phyloP scores from a whole-genome alignment of 1,284 basidiomycete species.

The Irpex sp. region DNA sequence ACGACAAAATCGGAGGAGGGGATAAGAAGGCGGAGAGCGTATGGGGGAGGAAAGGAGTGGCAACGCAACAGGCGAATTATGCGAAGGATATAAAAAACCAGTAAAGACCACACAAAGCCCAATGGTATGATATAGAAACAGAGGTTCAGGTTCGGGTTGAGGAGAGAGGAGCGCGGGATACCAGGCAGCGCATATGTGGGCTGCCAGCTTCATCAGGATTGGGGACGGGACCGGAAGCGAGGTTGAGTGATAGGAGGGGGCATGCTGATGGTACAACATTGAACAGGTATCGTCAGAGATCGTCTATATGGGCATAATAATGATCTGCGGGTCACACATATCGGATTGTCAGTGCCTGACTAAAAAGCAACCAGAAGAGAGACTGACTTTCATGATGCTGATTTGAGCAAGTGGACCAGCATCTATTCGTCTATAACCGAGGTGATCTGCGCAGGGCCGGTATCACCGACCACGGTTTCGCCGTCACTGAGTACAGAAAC shows the following conservation, averaged over 20 bases:
- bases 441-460: not conserved
- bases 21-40: not conserved
- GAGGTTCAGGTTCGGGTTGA: not conserved
- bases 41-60: not conserved
- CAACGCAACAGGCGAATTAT: not conserved
- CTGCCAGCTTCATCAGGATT: no score
- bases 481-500: conserved; percentile 9
- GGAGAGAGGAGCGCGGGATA: not conserved
- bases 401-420: not conserved
- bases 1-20: not conserved
- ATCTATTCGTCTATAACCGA: not conserved
- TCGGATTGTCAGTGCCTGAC: not conserved
- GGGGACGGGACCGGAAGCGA: not conserved
- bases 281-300: not conserved
- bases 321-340: not conserved
- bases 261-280: not conserved
- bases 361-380: not conserved
- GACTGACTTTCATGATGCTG: not conserved
- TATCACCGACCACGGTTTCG: conserved; percentile 9
- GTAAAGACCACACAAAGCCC: not conserved
- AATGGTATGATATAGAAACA: not conserved
- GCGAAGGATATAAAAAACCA: not conserved
- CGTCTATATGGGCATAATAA: not conserved
- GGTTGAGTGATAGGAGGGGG: not conserved
- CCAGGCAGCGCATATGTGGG: no score